Evolutionary conservation across 2,329 filamentous ascomycete species (phyloP), one percentile per base, ranked within the genome.

Genomic region (Metarhizium brunneum): DNA sequence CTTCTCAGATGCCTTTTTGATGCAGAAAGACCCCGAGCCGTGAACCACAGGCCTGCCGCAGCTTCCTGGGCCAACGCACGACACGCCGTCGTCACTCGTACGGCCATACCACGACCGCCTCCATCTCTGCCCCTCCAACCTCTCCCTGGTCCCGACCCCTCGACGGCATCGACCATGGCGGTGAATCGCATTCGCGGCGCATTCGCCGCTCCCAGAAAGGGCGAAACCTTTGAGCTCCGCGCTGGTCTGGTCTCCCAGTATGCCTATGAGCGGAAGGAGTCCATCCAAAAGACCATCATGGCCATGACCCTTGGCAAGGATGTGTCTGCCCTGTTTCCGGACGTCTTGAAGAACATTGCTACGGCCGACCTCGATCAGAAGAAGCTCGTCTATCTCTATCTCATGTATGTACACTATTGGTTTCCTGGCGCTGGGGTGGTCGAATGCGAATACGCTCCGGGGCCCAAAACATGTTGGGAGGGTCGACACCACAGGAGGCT

Each of bases 281-380:
- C 94, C 29, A 99, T 99, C 65, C 94, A 99, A 71, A 97, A 96
- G 81, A 99, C 94, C 61, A 99, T 99, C 76, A 97, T 97, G 92
- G 92, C 94, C 69, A 99, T 99, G 94, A 99, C 94, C 1, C 73
- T 99, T 64, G 94, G 94, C 71, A 99, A 99, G 74, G 94, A 99
- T 75, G 94, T 99, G 58, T 99, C 94, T 54, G 89, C 92, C 56
- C 78, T 99, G 61, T 99, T 99, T 70, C 94, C 94, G 2, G 94
- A 99, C 69, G 94, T 99, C 38, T 78, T 99, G 61, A 99, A 99
- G 81, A 99, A 99, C 69, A 99, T 99, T 72, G 94, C 94, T 57
- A 99, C 94, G 1, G 79, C 75, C 49, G 94, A 99, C 68, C 76
- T 99, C 60, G 94, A 99, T 71, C 94, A 99, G 78, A 99, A 99